These are phyloP conservation scores for Austropuccinia psidii DNA, from an alignment of 1,284 basidiomycete genomes.

Conservation along the genomic window DNA sequence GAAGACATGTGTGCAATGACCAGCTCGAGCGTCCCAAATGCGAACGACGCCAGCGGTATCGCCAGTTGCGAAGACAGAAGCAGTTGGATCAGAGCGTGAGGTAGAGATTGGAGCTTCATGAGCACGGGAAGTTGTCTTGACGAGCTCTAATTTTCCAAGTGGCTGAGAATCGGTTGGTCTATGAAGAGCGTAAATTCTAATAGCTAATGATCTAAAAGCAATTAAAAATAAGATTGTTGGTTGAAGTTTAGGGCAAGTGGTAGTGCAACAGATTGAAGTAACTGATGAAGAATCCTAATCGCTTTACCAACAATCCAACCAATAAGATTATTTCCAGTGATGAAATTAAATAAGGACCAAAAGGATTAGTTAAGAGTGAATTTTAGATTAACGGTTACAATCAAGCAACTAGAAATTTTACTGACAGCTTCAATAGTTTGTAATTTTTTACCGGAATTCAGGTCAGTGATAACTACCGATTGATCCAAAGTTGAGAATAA, in stretches of 20 bases:
- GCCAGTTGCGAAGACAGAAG: conserved; percentile 83
- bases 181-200: conserved; percentile 52
- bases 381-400: background rate
- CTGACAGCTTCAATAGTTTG: conserved; percentile 73
- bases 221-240: conserved; percentile 41
- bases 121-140: conserved; percentile 55
- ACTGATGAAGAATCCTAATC: conserved; percentile 53
- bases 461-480: conserved; percentile 72
- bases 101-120: conserved; percentile 91
- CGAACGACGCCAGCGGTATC: conserved; percentile 93
- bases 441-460: conserved; percentile 64
- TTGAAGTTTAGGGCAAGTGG: conserved; percentile 42
- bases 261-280: conserved; percentile 50
- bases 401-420: conserved; percentile 40
- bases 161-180: conserved; percentile 38
- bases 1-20: conserved; percentile 88
- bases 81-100: conserved; percentile 73
- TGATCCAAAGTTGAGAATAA: conserved; percentile 81
- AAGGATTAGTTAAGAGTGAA: conserved; percentile 10
- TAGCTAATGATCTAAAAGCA: conserved; percentile 51
- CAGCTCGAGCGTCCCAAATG: conserved; percentile 84
- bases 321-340: background rate
- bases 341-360: background rate
- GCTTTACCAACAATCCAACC: too few relatives aligned
- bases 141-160: background rate